Conservation (phyloP, 1,284 basidiomycete genomes). For the Amylostereum areolatum region DNA sequence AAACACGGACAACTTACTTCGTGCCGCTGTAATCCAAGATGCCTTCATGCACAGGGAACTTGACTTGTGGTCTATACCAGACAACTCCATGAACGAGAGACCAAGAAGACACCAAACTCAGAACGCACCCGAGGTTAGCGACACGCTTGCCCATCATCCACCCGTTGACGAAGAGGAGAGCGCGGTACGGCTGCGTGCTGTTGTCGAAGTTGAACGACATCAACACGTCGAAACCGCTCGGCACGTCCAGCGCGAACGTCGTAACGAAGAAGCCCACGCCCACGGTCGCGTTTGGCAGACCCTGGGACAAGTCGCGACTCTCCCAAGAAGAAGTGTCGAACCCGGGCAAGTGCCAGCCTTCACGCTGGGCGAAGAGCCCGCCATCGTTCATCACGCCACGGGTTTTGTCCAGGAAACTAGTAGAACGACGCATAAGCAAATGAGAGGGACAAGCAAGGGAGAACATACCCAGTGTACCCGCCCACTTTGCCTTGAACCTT, state of each 20-base stretch:
- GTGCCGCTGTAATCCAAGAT: slow-evolving; percentile 64
- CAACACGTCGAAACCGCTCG: slow-evolving; percentile 52
- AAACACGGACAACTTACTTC: slow-evolving; percentile 45
- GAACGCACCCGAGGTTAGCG: slow-evolving; percentile 58
- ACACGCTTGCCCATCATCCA: slow-evolving; percentile 82
- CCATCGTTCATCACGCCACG: slow-evolving; percentile 75
- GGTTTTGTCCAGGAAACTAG: slow-evolving; percentile 61
- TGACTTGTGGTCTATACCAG: slow-evolving; percentile 51
- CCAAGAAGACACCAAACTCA: not conserved
- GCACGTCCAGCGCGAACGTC: slow-evolving; percentile 57
- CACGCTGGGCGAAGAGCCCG: slow-evolving; percentile 70
- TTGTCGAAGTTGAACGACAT: slow-evolving; percentile 65
- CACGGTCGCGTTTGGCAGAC: slow-evolving; percentile 47
- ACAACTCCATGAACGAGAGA: not conserved
- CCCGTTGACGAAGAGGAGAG: slow-evolving; percentile 74
- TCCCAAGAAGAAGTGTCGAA: slow-evolving; percentile 62
- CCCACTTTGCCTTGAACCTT: slow-evolving; percentile 79
- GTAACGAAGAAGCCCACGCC: slow-evolving; percentile 79
- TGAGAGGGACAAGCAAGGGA: not conserved
- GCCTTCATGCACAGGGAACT: slow-evolving; percentile 75
- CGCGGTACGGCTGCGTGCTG: slow-evolving; percentile 53
- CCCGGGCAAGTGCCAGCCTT: slow-evolving; percentile 78
- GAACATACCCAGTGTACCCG: slow-evolving; percentile 59
- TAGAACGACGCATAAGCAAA: not conserved
- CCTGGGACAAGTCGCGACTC: slow-evolving; percentile 42